phyloP scores from a whole-genome alignment of 1,284 basidiomycete genomes.

The Bjerkandera adusta region DNA sequence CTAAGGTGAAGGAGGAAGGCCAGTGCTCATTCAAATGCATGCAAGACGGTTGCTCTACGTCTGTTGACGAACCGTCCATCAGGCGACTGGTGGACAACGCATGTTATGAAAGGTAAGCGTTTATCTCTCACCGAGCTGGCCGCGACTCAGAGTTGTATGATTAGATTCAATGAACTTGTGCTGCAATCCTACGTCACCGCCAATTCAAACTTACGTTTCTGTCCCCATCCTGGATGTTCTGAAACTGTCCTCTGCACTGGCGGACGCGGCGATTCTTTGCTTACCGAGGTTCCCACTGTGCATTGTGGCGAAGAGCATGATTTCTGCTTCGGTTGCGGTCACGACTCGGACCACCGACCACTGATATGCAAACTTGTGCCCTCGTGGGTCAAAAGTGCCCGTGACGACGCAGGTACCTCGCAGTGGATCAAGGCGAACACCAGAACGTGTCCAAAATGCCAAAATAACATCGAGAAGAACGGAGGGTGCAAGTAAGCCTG shows the following conservation, averaged over 20 bases:
- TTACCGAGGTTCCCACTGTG: slow-evolving; percentile 58
- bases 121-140: slow-evolving; percentile 18
- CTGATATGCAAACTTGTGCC: slow-evolving; percentile 58
- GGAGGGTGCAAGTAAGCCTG: slow-evolving; percentile 64
- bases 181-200: slow-evolving; percentile 63
- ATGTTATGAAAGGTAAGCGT: slow-evolving; percentile 33
- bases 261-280: slow-evolving; percentile 38
- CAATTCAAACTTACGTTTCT: slow-evolving; percentile 54
- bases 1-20: slow-evolving; percentile 59
- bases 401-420: slow-evolving; percentile 66
- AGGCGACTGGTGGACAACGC: slow-evolving; percentile 41
- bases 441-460: slow-evolving; percentile 64
- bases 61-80: slow-evolving; percentile 47
- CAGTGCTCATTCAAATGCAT: slow-evolving; percentile 65
- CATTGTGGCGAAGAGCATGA: slow-evolving; percentile 45
- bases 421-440: slow-evolving; percentile 74
- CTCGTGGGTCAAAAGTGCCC: slow-evolving; percentile 63
- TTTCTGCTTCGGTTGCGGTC: slow-evolving; percentile 58
- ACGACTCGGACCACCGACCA: slow-evolving; percentile 56
- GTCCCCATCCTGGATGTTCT: slow-evolving; percentile 41
- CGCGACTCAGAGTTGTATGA: neutral
- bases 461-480: slow-evolving; percentile 70
- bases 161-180: slow-evolving; percentile 53
- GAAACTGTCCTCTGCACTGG: slow-evolving; percentile 33
- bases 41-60: slow-evolving; percentile 54